Base-by-base conservation (phyloP, 306 rosid species). In the Fagus crenata region DNA sequence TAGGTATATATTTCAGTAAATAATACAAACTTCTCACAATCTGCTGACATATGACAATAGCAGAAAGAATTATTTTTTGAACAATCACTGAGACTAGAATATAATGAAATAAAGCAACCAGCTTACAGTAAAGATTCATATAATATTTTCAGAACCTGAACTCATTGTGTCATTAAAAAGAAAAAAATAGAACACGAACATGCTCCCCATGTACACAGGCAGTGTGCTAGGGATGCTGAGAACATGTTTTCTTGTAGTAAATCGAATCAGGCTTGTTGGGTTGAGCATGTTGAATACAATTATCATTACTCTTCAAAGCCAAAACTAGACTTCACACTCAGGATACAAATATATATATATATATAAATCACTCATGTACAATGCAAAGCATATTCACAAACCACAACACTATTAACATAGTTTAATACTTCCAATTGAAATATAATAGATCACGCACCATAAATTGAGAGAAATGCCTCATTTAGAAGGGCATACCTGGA, bases 401-500 rank as follows among this genome's bases (percentile, higher is more conserved):
- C 7, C 14, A 28, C 37, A 2, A 59, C 36, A 4, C 17, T 59
- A 9, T 12, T 2, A 56, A 59, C 65, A 8, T 0, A 3, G 1
- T 28, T 7, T 7, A 31, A 58, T 31, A 22, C 13, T 58, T 18
- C 35, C 65, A 28, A 7, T 58, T 58, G 65, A 58, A 58, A 58
- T 8, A 18, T 35, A 12, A 59, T 28, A 31, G 65, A 31, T 13
- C 51, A 46, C 51, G 2, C 65, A 59, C 36, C 13, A 59, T 11
- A 32, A 7, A 31, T 59, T 8, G 65, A 59, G 6, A 59, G 33
- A 67, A 67, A 15, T 67, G 39, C 17, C 64, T 59, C 8, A 8
- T 22, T 40, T 35, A 81, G 58, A 82, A 83, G n/a, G n/a, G 59
- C 85, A 86, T 85, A 95, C 98, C 96, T 89, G 90, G 82, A 91